These are phyloP conservation scores for Naematelia aurantialba DNA, from an alignment of 768 basidiomycete genomes.

Conservation along the genomic window DNA sequence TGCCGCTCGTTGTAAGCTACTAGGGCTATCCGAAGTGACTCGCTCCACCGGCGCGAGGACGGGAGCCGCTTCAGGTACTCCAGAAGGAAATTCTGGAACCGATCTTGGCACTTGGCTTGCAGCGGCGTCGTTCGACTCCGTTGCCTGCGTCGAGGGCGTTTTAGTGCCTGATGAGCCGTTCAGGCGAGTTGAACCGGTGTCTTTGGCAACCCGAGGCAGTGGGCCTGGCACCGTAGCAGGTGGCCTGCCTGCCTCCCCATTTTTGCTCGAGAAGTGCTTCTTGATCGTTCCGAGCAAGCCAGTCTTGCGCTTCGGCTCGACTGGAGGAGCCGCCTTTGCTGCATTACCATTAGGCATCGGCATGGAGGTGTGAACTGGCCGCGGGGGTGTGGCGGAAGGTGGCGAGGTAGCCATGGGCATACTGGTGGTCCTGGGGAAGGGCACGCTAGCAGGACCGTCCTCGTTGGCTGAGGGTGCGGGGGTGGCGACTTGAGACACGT, in stretches of 20 bases:
- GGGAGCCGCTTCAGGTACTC: not conserved
- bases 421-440: not conserved
- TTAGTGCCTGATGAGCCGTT: not conserved
- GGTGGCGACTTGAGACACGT: not conserved
- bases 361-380: not conserved
- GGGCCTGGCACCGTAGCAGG: not conserved
- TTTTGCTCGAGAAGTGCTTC: conserved; percentile 13
- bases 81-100: too few relatives aligned
- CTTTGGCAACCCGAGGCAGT: not conserved
- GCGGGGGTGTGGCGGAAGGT: not conserved
- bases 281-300: conserved; percentile 13
- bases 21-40: not conserved
- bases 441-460: not conserved
- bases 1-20: not conserved
- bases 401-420: not conserved
- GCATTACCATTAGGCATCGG: not conserved
- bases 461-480: not conserved
- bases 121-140: not conserved
- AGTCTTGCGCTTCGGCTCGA: conserved; percentile 6
- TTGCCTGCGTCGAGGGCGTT: not conserved
- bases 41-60: not conserved
- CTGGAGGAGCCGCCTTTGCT: not conserved
- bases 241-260: not conserved
- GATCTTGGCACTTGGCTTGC: not conserved
- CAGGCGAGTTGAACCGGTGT: not conserved